Base-by-base conservation (phyloP, 257 asterid genomes). In the Nicotiana sylvestris region DNA sequence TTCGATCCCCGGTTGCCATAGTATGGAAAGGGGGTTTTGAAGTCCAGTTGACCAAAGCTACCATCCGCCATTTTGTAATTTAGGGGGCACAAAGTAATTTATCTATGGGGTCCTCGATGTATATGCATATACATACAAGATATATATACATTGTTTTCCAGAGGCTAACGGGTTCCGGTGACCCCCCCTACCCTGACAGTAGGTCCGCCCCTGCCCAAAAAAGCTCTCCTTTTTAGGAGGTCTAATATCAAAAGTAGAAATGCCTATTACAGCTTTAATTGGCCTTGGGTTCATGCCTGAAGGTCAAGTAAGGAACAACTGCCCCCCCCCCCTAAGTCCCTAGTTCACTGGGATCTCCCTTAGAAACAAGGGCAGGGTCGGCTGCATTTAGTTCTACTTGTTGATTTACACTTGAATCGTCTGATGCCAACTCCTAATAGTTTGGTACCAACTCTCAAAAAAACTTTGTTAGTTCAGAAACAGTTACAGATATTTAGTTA, bases 371-470 rank as follows among this genome's bases (percentile, higher is more conserved):
- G 67, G 15, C 2, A 21, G 66, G 67, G 58, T 6, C 27, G 33
- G 67, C 67, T 4, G 16, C 32, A 61, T 61, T 53, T 25, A 61
- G 29, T 6, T 18, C 4, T 7, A 58, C 29, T 61, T 21, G 67
- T 21, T 9, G 67, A 61, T 61, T 61, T 25, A 21, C 33, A 61
- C 6, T 72, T 49, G 43, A 51, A 76, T 61, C 27, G 51, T 51
- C 35, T 27, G 46, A 35, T 35, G 39, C 39, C 39, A 74, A 49
- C 58, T 53, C 18, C 58, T 53, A 53, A 74, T 13, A 46, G 62
- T 46, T 74, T 25, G 64, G 80, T 74, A 27, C 25, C 64, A 51
- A 74, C 80, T 74, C 79, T 81, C 57, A 39, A 10, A 32, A 21
- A 21, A 49, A 70, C 2, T 18, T 32, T 67, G 18, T 25, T 30